These are phyloP conservation scores for Mycosphaerella sp. DNA, from an alignment of 2,329 filamentous ascomycete species.

Conservation along the genomic window DNA sequence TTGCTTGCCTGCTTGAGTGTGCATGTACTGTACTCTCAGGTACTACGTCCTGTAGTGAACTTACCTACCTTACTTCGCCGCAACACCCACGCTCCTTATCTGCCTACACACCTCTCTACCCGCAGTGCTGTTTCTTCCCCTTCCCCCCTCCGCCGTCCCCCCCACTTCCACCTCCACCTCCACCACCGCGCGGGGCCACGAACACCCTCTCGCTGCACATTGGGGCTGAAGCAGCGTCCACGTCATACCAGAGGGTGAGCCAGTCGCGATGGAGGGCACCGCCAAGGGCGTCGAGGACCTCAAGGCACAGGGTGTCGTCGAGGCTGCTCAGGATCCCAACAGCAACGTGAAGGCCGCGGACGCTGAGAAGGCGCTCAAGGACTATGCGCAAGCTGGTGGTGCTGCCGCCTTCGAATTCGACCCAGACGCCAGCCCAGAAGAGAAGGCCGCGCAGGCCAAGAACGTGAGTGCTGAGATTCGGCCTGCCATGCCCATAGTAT, in stretches of 20 bases:
- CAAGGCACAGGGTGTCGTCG: constrained; percentile 73
- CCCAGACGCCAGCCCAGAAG: constrained; percentile 71
- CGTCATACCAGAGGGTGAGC: not conserved
- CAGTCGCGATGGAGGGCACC: constrained; percentile 24
- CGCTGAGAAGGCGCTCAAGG: constrained; percentile 66
- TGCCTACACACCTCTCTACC: not conserved
- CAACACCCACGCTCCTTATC: not conserved
- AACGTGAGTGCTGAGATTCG: constrained; percentile 47
- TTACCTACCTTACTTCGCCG: not conserved
- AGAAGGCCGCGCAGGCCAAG: constrained; percentile 75
- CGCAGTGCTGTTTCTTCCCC: not conserved
- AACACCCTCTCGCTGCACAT: not conserved
- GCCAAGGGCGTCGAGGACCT: constrained; percentile 50
- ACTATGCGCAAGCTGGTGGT: constrained; percentile 73
- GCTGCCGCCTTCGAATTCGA: constrained; percentile 79
- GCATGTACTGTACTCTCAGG: too few relatives aligned
- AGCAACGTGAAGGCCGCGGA: constrained; percentile 61
- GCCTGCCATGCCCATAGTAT: too few relatives aligned
- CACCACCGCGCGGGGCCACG: not conserved
- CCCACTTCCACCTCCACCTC: too few relatives aligned
- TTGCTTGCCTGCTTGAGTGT: not conserved
- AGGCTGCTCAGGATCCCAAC: constrained; percentile 67
- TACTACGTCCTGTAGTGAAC: not conserved
- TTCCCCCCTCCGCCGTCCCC: too few relatives aligned
- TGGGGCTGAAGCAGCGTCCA: not conserved